Percentiles rank a stretch among this genome's conserved stretches.
phyloP scores from a whole-genome alignment of 768 basidiomycete genomes.

The Psilocybe sp. region DNA sequence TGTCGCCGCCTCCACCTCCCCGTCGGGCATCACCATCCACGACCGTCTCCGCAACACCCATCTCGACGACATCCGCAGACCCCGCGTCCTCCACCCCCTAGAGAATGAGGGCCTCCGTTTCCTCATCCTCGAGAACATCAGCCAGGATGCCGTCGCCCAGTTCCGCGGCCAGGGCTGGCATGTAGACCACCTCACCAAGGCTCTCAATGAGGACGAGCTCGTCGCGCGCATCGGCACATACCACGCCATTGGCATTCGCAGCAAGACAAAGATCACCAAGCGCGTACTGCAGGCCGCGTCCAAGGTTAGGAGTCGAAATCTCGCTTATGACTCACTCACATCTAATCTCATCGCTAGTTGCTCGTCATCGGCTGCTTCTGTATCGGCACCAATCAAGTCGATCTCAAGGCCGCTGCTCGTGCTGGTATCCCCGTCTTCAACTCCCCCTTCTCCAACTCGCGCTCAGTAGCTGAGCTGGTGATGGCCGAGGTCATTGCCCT shows the following conservation, averaged over 20 bases:
- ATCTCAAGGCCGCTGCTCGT: slow-evolving; percentile 76
- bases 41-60: slow-evolving; percentile 34
- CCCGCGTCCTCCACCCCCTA: slow-evolving; percentile 75
- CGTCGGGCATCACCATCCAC: slow-evolving; percentile 39
- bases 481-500: slow-evolving; percentile 91
- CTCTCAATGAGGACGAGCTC: slow-evolving; percentile 93
- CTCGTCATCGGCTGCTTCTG: slow-evolving; percentile 98
- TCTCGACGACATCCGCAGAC: slow-evolving; percentile 42
- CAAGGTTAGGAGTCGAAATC: slow-evolving; percentile 53
- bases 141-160: slow-evolving; percentile 78
- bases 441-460: slow-evolving; percentile 97
- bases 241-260: slow-evolving; percentile 94
- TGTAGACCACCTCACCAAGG: slow-evolving; percentile 85
- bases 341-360: slow-evolving; percentile 49
- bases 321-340: neutral
- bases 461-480: slow-evolving; percentile 98
- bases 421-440: slow-evolving; percentile 98
- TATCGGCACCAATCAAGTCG: slow-evolving; percentile 98
- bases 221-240: slow-evolving; percentile 78
- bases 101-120: slow-evolving; percentile 81
- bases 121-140: slow-evolving; percentile 93
- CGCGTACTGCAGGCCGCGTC: slow-evolving; percentile 83
- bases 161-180: slow-evolving; percentile 84
- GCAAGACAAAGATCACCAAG: slow-evolving; percentile 95
- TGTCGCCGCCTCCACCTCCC: slow-evolving; percentile 55